Evolutionary conservation across 2,329 filamentous ascomycete genomes (phyloP).

Genomic region (Fusarium guadeloupense): DNA sequence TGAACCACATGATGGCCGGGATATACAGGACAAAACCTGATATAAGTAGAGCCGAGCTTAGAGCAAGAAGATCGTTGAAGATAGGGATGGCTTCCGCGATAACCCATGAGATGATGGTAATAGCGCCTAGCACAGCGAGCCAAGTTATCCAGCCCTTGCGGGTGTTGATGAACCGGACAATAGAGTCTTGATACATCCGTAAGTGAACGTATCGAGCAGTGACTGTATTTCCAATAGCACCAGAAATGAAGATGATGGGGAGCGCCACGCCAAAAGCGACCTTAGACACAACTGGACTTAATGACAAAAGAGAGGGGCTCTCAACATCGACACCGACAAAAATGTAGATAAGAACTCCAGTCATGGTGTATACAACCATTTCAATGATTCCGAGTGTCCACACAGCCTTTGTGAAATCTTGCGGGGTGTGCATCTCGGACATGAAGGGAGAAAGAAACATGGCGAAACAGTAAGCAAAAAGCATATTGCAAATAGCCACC

Average conservation of each 20-base stretch:
- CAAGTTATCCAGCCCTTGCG: constrained; percentile 57
- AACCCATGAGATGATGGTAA: constrained; percentile 58
- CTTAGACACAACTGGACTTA: constrained; percentile 59
- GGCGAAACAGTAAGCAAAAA: constrained; percentile 69
- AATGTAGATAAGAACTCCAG: constrained; percentile 71
- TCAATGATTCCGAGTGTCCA: constrained; percentile 66
- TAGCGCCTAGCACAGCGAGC: constrained; percentile 62
- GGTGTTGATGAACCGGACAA: constrained; percentile 37
- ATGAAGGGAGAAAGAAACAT: constrained; percentile 56
- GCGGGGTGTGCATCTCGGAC: constrained; percentile 56
- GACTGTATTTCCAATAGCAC: constrained; percentile 65
- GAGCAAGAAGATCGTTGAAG: constrained; percentile 71
- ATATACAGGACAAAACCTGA: constrained; percentile 52
- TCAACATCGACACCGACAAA: constrained; percentile 68
- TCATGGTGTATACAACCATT: constrained; percentile 68
- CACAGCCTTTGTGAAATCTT: constrained; percentile 59
- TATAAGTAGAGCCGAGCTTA: constrained; percentile 58
- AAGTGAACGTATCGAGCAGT: constrained; percentile 51
- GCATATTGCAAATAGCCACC: constrained; percentile 68
- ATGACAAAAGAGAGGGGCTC: constrained; percentile 71
- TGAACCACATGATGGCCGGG: constrained; percentile 53
- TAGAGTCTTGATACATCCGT: constrained; percentile 34
- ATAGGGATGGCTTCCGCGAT: constrained; percentile 75
- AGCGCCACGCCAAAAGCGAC: constrained; percentile 58
- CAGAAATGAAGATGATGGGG: constrained; percentile 74